These are phyloP conservation scores for Aureobasidium melanogenum DNA, from an alignment of 2,329 filamentous ascomycete genomes.

Conservation along the genomic window DNA sequence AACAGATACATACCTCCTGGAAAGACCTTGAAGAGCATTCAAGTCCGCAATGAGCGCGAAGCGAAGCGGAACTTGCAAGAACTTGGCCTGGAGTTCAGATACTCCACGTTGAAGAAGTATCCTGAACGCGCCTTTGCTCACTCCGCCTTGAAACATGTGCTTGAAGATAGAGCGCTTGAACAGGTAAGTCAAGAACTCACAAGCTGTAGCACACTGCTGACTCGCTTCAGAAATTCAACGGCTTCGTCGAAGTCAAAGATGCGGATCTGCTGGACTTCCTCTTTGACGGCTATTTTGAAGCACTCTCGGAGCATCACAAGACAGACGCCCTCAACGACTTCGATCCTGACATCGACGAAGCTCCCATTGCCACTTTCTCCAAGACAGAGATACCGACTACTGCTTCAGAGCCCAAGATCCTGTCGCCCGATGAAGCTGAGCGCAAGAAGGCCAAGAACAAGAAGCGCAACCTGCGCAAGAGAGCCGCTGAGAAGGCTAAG, in stretches of 20 bases:
- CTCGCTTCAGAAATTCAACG: background rate
- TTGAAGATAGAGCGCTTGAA: background rate
- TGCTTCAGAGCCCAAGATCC: background rate
- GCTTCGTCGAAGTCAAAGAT: background rate
- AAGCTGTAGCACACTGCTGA: background rate
- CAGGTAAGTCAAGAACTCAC: background rate
- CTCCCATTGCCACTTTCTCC: background rate
- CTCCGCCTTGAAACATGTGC: background rate
- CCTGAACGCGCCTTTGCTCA: background rate
- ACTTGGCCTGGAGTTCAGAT: background rate
- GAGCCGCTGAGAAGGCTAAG: background rate
- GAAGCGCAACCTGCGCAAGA: conserved; percentile 6
- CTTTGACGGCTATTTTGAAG: conserved; percentile 3
- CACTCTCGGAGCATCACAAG: background rate
- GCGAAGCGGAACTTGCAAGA: background rate
- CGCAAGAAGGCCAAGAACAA: conserved; percentile 3
- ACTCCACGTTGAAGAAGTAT: background rate
- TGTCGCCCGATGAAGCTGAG: background rate
- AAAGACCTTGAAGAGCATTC: background rate
- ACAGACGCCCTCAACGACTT: background rate
- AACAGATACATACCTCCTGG: background rate
- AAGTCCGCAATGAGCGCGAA: background rate
- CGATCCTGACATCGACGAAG: background rate
- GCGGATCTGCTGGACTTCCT: background rate
- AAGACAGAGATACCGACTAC: background rate